These are phyloP conservation scores for Plectosphaerella sp. DNA, from an alignment of 2,329 filamentous ascomycete genomes.

Conservation along the genomic window DNA sequence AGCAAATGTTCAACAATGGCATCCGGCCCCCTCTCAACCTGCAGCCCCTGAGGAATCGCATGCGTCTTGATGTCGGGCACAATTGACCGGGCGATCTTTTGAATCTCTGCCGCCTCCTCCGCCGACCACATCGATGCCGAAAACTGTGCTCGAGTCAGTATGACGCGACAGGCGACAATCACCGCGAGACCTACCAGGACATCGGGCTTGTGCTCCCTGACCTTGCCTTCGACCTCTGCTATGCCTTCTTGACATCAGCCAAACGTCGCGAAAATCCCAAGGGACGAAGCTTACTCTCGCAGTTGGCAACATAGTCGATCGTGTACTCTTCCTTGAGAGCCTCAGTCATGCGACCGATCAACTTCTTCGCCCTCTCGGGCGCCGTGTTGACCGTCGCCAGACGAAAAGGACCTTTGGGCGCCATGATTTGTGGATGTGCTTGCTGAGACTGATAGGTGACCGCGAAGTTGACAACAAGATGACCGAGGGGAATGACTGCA, in stretches of 20 bases:
- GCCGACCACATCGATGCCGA: conserved; percentile 51
- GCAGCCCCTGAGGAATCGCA: conserved; percentile 48
- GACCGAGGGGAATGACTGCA: neutral
- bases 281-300: conserved; percentile 42
- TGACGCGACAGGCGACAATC: neutral
- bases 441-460: neutral
- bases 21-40: conserved; percentile 48
- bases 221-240: conserved; percentile 49
- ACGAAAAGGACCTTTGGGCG: conserved; percentile 52
- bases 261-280: neutral
- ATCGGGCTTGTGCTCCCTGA: conserved; percentile 29
- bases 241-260: conserved; percentile 33
- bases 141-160: conserved; percentile 35
- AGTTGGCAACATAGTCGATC: conserved; percentile 59
- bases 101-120: conserved; percentile 41
- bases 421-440: conserved; percentile 9
- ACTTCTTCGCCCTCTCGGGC: conserved; percentile 57
- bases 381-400: conserved; percentile 66
- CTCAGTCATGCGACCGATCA: conserved; percentile 59
- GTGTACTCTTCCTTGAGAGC: conserved; percentile 59
- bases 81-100: conserved; percentile 34
- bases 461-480: neutral
- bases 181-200: conserved; percentile 17
- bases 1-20: conserved; percentile 49
- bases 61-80: conserved; percentile 44